Conservation (phyloP, 768 basidiomycete species). For the Lactifluus piperatus region DNA sequence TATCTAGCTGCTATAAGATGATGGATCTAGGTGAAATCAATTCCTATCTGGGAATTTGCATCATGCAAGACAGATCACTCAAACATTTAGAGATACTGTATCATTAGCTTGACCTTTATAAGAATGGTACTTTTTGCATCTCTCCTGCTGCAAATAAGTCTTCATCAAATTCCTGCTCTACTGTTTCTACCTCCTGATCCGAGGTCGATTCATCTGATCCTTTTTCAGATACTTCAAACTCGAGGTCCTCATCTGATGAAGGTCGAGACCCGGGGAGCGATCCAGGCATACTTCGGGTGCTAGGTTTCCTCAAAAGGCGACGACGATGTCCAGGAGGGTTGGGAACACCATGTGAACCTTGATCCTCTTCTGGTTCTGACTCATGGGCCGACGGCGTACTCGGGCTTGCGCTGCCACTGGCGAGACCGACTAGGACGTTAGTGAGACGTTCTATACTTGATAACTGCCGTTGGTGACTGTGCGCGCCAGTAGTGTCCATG, state of each 20-base stretch:
- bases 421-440: slow-evolving; percentile 45
- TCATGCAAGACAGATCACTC: too few species aligned
- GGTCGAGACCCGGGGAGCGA: slow-evolving; percentile 40
- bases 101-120: slow-evolving; percentile 28
- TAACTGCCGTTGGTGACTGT: slow-evolving; percentile 53
- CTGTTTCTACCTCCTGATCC: slow-evolving; percentile 52
- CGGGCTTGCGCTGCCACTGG: slow-evolving; percentile 35
- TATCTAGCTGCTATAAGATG: too few species aligned
- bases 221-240: slow-evolving; percentile 24
- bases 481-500: slow-evolving; percentile 10
- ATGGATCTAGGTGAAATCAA: too few species aligned
- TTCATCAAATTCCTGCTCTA: slow-evolving; percentile 70
- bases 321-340: slow-evolving; percentile 32
- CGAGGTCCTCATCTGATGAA: slow-evolving; percentile 37
- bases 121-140: slow-evolving; percentile 70
- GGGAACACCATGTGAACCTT: slow-evolving; percentile 32
- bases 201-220: slow-evolving; percentile 28
- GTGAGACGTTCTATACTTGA: slow-evolving; percentile 69
- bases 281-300: slow-evolving; percentile 83
- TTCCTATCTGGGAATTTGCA: too few species aligned
- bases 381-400: slow-evolving; percentile 42
- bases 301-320: slow-evolving; percentile 42
- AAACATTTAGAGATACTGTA: too few species aligned
- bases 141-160: slow-evolving; percentile 73
- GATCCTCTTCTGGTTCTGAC: slow-evolving; percentile 42